These are phyloP conservation scores for Neurospora tetraspora DNA, from an alignment of 495 filamentous ascomycete genomes.

Conservation along the genomic window DNA sequence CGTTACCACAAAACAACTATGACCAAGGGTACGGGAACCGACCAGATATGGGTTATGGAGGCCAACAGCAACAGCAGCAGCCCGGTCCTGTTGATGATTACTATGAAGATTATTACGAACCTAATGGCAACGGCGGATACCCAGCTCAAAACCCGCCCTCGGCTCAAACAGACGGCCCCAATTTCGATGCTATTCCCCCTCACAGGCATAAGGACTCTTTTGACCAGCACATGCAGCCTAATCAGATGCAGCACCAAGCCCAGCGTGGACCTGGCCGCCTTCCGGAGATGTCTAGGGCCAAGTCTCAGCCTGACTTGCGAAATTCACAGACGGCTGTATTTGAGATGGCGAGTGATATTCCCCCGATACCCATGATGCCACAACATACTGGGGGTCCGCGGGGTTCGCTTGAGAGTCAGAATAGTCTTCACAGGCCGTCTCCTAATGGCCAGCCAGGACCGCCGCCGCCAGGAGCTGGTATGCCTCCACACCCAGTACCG, in stretches of 20 bases:
- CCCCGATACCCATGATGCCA: conserved; percentile 34
- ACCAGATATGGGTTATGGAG: conserved; percentile 15
- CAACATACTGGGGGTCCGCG: neutral
- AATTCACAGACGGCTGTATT: conserved; percentile 55
- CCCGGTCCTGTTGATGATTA: conserved; percentile 38
- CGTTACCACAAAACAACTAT: conserved; percentile 17
- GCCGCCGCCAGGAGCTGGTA: conserved; percentile 18
- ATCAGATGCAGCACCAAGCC: conserved; percentile 18
- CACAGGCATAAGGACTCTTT: conserved; percentile 36
- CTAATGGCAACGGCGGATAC: conserved; percentile 17
- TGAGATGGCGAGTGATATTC: conserved; percentile 56
- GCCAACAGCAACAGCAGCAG: conserved; percentile 17
- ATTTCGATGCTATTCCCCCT: conserved; percentile 58
- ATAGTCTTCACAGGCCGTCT: conserved; percentile 15
- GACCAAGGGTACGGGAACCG: conserved; percentile 14
- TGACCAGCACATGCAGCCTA: conserved; percentile 33
- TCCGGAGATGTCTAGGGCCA: conserved; percentile 41
- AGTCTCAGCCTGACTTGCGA: conserved; percentile 61
- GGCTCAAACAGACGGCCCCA: conserved; percentile 52
- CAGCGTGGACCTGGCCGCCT: conserved; percentile 33
- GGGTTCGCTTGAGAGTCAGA: conserved; percentile 7
- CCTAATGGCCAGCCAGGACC: conserved; percentile 19
- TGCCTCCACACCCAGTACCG: conserved; percentile 23
- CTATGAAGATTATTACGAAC: conserved; percentile 48
- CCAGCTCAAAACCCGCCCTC: conserved; percentile 19